Percentiles rank a stretch among this genome's conserved stretches.
Conservation (phyloP, 164 flowering plant genomes). For the Chloranthus sessilifolius region DNA sequence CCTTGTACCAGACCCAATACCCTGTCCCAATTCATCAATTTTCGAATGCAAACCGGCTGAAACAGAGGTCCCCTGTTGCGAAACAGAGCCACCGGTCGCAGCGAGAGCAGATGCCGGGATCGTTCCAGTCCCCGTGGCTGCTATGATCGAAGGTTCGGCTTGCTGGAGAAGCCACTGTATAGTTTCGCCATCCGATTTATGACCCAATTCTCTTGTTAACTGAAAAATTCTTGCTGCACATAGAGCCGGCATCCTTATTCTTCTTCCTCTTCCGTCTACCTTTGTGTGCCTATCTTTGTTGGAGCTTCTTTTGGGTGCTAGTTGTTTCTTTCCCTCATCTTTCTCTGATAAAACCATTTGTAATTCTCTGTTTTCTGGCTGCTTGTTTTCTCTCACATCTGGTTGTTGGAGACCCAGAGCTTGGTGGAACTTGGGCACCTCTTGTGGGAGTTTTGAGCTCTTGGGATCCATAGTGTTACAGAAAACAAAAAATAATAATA, state of each 20-base stretch:
- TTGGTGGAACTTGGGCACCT: conserved; percentile 35
- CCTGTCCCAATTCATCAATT: conserved; percentile 43
- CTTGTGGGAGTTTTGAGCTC: conserved; percentile 35
- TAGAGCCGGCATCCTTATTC: conserved; percentile 89
- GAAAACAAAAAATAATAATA: conserved; percentile 16
- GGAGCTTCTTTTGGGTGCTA: conserved; percentile 76
- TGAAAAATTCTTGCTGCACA: conserved; percentile 90
- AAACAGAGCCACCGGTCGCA: conserved; percentile 47
- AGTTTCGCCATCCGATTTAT: conserved; percentile 86
- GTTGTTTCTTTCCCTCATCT: conserved; percentile 43
- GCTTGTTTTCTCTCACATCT: conserved; percentile 36
- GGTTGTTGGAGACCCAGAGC: conserved; percentile 33
- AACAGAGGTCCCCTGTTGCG: conserved; percentile 50
- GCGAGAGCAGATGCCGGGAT: conserved; percentile 78
- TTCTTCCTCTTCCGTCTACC: conserved; percentile 81
- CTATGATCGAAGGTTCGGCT: conserved; percentile 81
- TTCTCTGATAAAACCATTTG: conserved; percentile 61
- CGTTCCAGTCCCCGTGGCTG: conserved; percentile 80
- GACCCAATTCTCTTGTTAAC: conserved; percentile 75
- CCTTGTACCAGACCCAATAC: conserved; percentile 43
- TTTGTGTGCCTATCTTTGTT: conserved; percentile 86
- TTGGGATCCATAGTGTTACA: conserved; percentile 85
- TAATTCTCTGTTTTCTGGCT: conserved; percentile 46
- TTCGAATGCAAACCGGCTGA: conserved; percentile 56
- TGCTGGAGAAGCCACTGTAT: conserved; percentile 88